A percentile compares a stretch with the other conserved stretches of the same genome.
Conservation (phyloP, 2,329 filamentous ascomycete genomes). For the Graphilbum fragrans region DNA sequence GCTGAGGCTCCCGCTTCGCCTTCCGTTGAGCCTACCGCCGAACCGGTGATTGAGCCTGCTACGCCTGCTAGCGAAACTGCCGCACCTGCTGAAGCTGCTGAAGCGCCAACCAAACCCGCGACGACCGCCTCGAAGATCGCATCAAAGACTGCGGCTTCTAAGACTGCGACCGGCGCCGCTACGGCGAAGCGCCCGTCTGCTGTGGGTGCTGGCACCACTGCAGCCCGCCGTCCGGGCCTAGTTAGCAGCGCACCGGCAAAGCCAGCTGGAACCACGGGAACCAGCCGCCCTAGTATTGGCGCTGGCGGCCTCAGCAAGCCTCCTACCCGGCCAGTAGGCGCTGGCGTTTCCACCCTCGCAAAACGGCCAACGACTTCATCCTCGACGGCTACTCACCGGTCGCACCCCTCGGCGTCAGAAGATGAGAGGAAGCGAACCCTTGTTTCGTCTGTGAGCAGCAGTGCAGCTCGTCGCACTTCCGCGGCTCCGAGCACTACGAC, state of each 20-base stretch:
- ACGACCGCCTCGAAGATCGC: slow-evolving; percentile 10
- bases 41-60: neutral
- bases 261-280: slow-evolving; percentile 14
- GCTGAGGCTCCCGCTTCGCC: neutral
- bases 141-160: slow-evolving; percentile 13
- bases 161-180: slow-evolving; percentile 8
- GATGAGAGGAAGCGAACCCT: slow-evolving; percentile 22
- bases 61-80: slow-evolving; percentile 4
- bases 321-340: slow-evolving; percentile 16
- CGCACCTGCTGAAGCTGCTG: slow-evolving; percentile 2
- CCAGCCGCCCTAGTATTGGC: slow-evolving; percentile 14
- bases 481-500: slow-evolving; percentile 10
- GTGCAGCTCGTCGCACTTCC: slow-evolving; percentile 20
- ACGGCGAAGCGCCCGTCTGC: slow-evolving; percentile 13
- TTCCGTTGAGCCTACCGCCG: neutral
- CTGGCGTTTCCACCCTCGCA: slow-evolving; percentile 12
- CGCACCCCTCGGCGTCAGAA: slow-evolving; percentile 22
- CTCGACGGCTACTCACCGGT: slow-evolving; percentile 18
- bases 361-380: slow-evolving; percentile 20
- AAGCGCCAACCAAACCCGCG: neutral
- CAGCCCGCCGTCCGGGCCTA: slow-evolving; percentile 14
- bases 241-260: slow-evolving; percentile 16
- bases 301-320: slow-evolving; percentile 17
- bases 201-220: slow-evolving; percentile 4
- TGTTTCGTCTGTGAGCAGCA: slow-evolving; percentile 5